Percentiles rank a stretch among this genome's conserved stretches.
phyloP scores from a whole-genome alignment of 495 filamentous ascomycete genomes.

The Hyaloscypha bicolor region DNA sequence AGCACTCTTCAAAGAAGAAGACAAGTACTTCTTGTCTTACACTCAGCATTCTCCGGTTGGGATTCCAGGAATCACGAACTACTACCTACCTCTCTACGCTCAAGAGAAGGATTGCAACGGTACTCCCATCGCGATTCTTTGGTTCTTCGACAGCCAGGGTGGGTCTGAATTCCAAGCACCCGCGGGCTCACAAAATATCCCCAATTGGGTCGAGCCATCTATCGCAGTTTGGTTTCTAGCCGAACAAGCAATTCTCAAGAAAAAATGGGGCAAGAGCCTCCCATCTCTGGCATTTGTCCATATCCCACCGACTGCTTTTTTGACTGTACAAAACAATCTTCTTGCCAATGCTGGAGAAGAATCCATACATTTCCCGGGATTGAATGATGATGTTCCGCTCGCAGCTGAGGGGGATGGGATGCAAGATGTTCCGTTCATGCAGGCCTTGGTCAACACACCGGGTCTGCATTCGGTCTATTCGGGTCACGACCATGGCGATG shows the following conservation, averaged over 20 bases:
- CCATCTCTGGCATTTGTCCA: constrained; percentile 75
- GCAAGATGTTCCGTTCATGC: constrained; percentile 68
- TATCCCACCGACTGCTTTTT: constrained; percentile 64
- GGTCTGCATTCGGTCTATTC: constrained; percentile 65
- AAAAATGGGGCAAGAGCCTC: constrained; percentile 44
- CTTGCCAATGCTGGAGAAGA: constrained; percentile 27
- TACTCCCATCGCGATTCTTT: constrained; percentile 58
- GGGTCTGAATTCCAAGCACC: constrained; percentile 54
- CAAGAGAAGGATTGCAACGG: constrained; percentile 30
- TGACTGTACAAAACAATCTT: constrained; percentile 49
- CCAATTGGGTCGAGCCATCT: constrained; percentile 47
- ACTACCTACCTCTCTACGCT: constrained; percentile 61
- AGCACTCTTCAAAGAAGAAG: constrained; percentile 58
- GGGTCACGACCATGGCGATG: constrained; percentile 73
- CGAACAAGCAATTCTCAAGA: constrained; percentile 46
- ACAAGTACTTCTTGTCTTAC: constrained; percentile 51
- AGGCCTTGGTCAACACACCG: constrained; percentile 55
- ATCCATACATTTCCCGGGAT: constrained; percentile 54
- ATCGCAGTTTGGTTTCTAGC: constrained; percentile 64
- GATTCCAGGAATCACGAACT: constrained; percentile 69
- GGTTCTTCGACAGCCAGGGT: constrained; percentile 77
- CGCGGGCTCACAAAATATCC: constrained; percentile 30
- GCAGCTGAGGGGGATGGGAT: constrained; percentile 59
- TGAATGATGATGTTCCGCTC: constrained; percentile 64
- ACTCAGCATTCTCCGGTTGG: constrained; percentile 50